A percentile compares a stretch with the other conserved stretches of the same genome.
Evolutionary conservation across 106 monocot genomes (phyloP).

Genomic region (Dendrobium catenatum): DNA sequence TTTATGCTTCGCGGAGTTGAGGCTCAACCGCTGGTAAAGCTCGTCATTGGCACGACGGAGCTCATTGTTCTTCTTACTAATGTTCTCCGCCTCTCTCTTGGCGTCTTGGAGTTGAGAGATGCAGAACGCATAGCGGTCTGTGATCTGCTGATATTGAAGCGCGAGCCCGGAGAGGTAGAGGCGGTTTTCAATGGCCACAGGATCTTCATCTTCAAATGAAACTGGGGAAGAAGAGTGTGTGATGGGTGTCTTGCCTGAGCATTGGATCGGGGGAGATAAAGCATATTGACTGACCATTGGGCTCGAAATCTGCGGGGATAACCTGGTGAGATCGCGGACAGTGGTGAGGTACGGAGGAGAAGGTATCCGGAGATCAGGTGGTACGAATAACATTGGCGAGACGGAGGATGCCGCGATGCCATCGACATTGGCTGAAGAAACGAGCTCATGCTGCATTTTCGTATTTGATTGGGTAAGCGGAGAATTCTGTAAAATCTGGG

Average conservation of each 20-base stretch:
- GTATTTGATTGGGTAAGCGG: not conserved
- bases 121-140: constrained; percentile 59
- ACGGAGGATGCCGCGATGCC: not conserved
- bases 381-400: constrained; percentile 2
- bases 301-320: constrained; percentile 20
- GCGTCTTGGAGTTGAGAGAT: constrained; percentile 67
- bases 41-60: constrained; percentile 66
- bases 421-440: constrained; percentile 10
- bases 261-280: not conserved
- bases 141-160: constrained; percentile 58
- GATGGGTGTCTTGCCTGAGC: constrained; percentile 12
- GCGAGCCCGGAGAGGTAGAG: constrained; percentile 54
- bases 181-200: constrained; percentile 21
- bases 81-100: constrained; percentile 41
- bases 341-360: constrained; percentile 12
- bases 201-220: constrained; percentile 26
- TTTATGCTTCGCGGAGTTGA: constrained; percentile 12
- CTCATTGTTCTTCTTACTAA: constrained; percentile 61
- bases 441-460: constrained; percentile 33
- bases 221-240: constrained; percentile 30
- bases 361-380: constrained; percentile 12
- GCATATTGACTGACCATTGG: not conserved
- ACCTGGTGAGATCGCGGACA: constrained; percentile 19
- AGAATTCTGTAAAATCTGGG: not conserved
- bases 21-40: constrained; percentile 34